phyloP scores from a whole-genome alignment of 495 filamentous ascomycete species.

The Venustampulla echinocandica region DNA sequence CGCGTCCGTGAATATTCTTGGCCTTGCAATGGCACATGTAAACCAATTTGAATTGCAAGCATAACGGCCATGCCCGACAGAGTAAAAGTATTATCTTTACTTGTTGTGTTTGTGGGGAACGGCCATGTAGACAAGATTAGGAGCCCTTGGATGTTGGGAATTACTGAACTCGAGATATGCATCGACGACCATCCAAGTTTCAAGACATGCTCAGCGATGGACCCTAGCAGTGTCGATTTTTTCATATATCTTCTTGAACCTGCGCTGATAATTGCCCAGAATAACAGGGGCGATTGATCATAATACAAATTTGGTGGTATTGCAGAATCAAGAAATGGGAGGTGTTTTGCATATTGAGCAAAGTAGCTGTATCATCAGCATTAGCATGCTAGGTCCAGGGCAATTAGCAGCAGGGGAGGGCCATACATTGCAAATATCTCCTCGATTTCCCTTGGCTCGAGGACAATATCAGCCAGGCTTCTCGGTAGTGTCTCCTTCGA shows the following conservation, averaged over 20 bases:
- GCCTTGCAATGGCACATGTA: conserved; percentile 77
- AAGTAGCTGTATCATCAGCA: not conserved
- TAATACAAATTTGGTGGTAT: conserved; percentile 65
- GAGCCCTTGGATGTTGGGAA: conserved; percentile 81
- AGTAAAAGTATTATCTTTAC: conserved; percentile 77
- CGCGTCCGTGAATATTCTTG: conserved; percentile 45
- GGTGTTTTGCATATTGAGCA: conserved; percentile 60
- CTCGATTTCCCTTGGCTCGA: not conserved
- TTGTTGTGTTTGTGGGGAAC: conserved; percentile 71
- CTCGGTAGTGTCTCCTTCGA: not conserved
- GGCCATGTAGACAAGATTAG: conserved; percentile 84
- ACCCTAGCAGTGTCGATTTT: conserved; percentile 56
- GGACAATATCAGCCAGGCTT: not conserved
- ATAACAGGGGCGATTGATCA: conserved; percentile 62
- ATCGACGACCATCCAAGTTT: conserved; percentile 71
- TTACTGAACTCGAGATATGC: conserved; percentile 70
- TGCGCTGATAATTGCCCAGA: conserved; percentile 78
- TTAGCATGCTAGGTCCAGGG: not conserved
- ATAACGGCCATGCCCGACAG: conserved; percentile 82
- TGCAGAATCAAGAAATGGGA: conserved; percentile 65
- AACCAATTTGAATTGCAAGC: conserved; percentile 75
- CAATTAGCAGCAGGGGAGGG: no score
- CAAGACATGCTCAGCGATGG: conserved; percentile 59
- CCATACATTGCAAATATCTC: conserved; percentile 1
- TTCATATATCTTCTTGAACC: conserved; percentile 61